Conservation (phyloP, 2,329 filamentous ascomycete species). For the Fusarium sublunatum region DNA sequence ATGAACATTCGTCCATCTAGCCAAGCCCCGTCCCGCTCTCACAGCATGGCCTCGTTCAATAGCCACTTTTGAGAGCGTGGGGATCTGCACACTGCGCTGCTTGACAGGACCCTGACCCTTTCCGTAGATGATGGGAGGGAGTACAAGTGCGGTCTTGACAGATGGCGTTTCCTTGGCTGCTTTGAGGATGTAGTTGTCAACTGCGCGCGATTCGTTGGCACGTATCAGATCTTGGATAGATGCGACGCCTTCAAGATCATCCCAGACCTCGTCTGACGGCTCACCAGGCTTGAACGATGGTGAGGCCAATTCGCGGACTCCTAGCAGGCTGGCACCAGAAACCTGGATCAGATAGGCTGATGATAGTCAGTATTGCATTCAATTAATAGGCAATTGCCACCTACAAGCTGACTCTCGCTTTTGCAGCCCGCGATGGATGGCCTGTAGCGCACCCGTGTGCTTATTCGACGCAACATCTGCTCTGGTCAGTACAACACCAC, state of each 20-base stretch:
- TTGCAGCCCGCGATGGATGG: constrained; percentile 46
- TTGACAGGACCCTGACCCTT: constrained; percentile 53
- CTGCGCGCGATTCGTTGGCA: constrained; percentile 44
- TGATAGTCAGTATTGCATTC: not conserved
- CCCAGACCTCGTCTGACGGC: constrained; percentile 46
- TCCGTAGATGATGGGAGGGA: constrained; percentile 56
- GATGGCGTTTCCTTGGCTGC: constrained; percentile 41
- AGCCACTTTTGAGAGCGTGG: constrained; percentile 50
- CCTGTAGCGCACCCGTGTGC: constrained; percentile 47
- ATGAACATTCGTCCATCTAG: constrained; percentile 53
- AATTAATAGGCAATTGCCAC: not conserved
- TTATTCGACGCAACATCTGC: constrained; percentile 50
- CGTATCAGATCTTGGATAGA: constrained; percentile 44
- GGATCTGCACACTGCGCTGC: constrained; percentile 56
- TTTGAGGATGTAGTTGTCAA: constrained; percentile 54
- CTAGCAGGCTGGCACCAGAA: constrained; percentile 53
- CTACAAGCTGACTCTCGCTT: constrained; percentile 26
- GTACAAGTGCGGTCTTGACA: constrained; percentile 51
- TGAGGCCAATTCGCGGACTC: constrained; percentile 49
- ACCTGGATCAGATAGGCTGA: constrained; percentile 50
- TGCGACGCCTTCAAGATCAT: constrained; percentile 50
- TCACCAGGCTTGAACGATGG: constrained; percentile 48
- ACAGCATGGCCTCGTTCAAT: constrained; percentile 50
- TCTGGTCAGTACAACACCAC: constrained; percentile 17
- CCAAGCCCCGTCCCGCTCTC: constrained; percentile 50